Evolutionary conservation across 345 rosid genomes (phyloP).

Genomic region (Gossypium australe): DNA sequence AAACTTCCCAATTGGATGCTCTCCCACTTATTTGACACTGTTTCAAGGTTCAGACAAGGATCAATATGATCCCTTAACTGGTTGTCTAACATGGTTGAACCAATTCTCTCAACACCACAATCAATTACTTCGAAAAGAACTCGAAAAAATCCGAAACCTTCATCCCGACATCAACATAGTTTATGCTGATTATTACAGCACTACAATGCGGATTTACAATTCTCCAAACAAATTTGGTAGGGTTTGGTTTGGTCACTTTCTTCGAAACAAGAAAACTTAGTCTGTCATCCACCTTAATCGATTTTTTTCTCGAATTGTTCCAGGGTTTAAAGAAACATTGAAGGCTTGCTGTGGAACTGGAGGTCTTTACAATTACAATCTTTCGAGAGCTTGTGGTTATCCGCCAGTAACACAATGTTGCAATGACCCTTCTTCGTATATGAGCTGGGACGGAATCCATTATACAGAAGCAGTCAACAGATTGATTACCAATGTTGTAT

Average conservation of each 20-base stretch:
- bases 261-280: neutral
- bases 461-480: slow-evolving; percentile 27
- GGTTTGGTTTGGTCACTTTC: neutral
- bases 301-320: neutral
- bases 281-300: neutral
- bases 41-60: slow-evolving; percentile 16
- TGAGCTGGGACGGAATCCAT: slow-evolving; percentile 47
- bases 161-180: slow-evolving; percentile 29
- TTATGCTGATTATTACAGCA: slow-evolving; percentile 37
- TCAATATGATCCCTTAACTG: slow-evolving; percentile 31
- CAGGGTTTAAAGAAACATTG: slow-evolving; percentile 29
- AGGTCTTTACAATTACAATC: slow-evolving; percentile 38
- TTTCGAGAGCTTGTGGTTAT: slow-evolving; percentile 19
- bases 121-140: slow-evolving; percentile 24
- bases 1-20: slow-evolving; percentile 38
- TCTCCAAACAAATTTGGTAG: slow-evolving; percentile 40
- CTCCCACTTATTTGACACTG: slow-evolving; percentile 22
- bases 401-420: slow-evolving; percentile 19
- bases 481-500: slow-evolving; percentile 5
- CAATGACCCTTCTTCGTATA: slow-evolving; percentile 26
- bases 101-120: slow-evolving; percentile 35
- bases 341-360: slow-evolving; percentile 43
- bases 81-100: slow-evolving; percentile 42
- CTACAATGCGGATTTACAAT: slow-evolving; percentile 17
- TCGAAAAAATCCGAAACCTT: slow-evolving; percentile 15